Evolutionary conservation across 192 early-diverging fungal genomes (phyloP).

Genomic region (Coemansia sp.): DNA sequence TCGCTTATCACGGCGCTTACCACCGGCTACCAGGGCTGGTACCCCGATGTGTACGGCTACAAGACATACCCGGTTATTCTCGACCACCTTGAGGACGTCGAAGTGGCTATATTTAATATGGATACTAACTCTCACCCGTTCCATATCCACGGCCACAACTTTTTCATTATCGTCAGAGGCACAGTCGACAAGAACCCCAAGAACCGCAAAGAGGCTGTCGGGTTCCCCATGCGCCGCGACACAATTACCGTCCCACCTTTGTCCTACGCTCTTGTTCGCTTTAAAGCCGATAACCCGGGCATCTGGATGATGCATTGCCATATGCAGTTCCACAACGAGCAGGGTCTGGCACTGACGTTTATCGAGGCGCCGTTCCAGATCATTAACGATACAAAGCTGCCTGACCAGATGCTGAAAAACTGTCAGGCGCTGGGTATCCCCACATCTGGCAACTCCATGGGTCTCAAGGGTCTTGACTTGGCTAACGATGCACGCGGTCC

Average conservation of each 20-base stretch:
- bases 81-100: slow-evolving; percentile 65
- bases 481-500: slow-evolving; percentile 60
- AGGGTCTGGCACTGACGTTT: slow-evolving; percentile 72
- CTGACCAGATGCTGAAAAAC: slow-evolving; percentile 59
- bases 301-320: slow-evolving; percentile 90
- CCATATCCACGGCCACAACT: slow-evolving; percentile 88
- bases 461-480: slow-evolving; percentile 71
- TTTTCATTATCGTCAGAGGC: slow-evolving; percentile 73
- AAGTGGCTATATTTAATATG: slow-evolving; percentile 79
- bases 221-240: slow-evolving; percentile 67
- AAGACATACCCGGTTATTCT: slow-evolving; percentile 66
- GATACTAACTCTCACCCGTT: slow-evolving; percentile 78
- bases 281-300: slow-evolving; percentile 83
- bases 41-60: slow-evolving; percentile 68
- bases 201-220: slow-evolving; percentile 14
- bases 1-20: slow-evolving; percentile 69
- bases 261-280: slow-evolving; percentile 70
- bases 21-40: slow-evolving; percentile 62
- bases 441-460: slow-evolving; percentile 74
- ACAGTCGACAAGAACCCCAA: slow-evolving; percentile 37
- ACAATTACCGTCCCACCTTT: slow-evolving; percentile 67
- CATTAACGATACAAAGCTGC: slow-evolving; percentile 54
- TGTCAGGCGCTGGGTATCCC: slow-evolving; percentile 68
- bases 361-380: slow-evolving; percentile 71
- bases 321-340: slow-evolving; percentile 62